Percentiles rank a stretch among this genome's conserved stretches.
These are phyloP conservation scores for Amphibolis antarctica DNA, from an alignment of 106 monocot species.

Conservation along the genomic window DNA sequence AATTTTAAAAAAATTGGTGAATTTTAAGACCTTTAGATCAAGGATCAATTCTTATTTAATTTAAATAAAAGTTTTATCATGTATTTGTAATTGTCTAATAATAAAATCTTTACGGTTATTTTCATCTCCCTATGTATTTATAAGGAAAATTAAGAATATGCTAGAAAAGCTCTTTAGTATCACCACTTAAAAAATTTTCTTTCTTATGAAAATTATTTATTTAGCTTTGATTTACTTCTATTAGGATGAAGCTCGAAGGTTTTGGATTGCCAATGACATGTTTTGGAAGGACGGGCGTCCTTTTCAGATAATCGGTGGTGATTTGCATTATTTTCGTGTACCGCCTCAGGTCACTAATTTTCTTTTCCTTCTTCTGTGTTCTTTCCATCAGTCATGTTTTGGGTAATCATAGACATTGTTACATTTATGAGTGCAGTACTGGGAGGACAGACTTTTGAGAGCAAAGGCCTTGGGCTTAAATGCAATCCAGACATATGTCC, in stretches of 20 bases:
- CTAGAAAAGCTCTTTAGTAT: too few relatives aligned
- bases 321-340: conserved; percentile 87
- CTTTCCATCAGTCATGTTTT: neutral
- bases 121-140: too few relatives aligned
- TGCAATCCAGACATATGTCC: conserved; percentile 93
- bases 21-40: too few relatives aligned
- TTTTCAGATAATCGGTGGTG: conserved; percentile 86
- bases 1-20: too few relatives aligned
- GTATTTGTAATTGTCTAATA: too few relatives aligned
- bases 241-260: conserved; percentile 27
- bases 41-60: too few relatives aligned
- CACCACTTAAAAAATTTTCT: too few relatives aligned
- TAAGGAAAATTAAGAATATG: too few relatives aligned
- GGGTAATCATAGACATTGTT: conserved; percentile 1
- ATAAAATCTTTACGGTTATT: too few relatives aligned
- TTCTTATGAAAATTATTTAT: neutral
- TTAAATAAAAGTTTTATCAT: too few relatives aligned
- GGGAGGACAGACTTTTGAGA: conserved; percentile 80
- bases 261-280: conserved; percentile 61
- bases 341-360: conserved; percentile 50
- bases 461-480: conserved; percentile 93
- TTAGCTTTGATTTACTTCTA: conserved; percentile 1
- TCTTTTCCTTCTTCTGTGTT: neutral
- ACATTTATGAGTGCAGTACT: conserved; percentile 46
- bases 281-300: conserved; percentile 70